phyloP scores from a whole-genome alignment of 345 rosid species.

The Eucalyptus polyanthemos region DNA sequence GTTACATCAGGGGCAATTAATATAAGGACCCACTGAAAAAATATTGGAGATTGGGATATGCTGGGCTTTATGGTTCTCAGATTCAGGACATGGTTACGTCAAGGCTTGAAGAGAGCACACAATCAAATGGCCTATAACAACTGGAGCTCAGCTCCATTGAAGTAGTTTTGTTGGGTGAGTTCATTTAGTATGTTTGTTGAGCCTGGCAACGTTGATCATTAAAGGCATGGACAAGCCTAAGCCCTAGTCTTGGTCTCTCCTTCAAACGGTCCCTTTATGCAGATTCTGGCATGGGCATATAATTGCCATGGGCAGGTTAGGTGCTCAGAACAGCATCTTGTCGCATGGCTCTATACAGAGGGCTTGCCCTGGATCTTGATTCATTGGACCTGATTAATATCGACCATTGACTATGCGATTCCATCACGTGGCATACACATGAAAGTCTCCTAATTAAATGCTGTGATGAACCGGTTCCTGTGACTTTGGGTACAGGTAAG shows the following conservation, averaged over 20 bases:
- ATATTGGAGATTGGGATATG: neutral
- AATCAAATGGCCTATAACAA: neutral
- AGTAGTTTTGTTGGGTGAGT: neutral
- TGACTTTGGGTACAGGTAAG: neutral
- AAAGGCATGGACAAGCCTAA: neutral
- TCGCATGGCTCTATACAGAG: neutral
- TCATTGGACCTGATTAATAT: neutral
- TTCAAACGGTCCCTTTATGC: neutral
- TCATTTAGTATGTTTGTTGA: neutral
- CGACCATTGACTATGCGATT: neutral
- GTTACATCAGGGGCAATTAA: neutral
- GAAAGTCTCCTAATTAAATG: neutral
- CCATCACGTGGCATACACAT: neutral
- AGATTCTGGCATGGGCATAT: neutral
- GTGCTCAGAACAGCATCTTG: neutral
- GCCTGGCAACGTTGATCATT: neutral
- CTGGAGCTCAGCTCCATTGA: neutral
- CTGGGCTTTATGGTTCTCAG: neutral
- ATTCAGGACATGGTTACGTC: neutral
- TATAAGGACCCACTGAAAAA: neutral
- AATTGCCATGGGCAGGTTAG: neutral
- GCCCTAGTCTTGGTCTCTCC: neutral
- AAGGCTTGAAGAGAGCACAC: neutral
- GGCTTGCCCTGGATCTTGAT: neutral
- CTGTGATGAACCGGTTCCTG: neutral